Evolutionary conservation across 805 yeast species (phyloP).

Genomic region (Saccharomyces eubayanus): DNA sequence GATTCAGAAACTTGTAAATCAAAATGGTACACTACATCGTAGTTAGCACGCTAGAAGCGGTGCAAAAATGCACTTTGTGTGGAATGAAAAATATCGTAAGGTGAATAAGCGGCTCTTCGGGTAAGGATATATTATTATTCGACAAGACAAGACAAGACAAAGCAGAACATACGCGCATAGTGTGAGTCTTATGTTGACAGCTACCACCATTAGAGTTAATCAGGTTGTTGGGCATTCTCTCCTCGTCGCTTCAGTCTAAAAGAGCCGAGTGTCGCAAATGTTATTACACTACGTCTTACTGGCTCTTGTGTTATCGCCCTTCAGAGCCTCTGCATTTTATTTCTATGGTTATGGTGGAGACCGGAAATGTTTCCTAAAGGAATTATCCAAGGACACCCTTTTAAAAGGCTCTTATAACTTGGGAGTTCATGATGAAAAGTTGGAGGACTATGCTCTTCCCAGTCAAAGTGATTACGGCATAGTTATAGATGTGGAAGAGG

Average conservation of each 20-base stretch:
- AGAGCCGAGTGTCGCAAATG: background rate
- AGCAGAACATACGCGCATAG: background rate
- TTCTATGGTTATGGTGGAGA: conserved; percentile 45
- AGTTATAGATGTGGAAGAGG: conserved; percentile 47
- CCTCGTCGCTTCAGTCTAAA: background rate
- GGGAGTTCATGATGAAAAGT: conserved; percentile 36
- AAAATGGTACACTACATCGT: background rate
- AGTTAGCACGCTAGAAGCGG: background rate
- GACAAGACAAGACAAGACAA: background rate
- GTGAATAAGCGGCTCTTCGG: background rate
- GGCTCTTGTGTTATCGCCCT: conserved; percentile 13
- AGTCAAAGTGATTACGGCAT: conserved; percentile 33
- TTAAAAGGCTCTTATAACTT: conserved; percentile 43
- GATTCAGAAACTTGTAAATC: background rate
- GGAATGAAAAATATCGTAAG: background rate
- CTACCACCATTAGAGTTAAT: background rate
- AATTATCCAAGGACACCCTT: conserved; percentile 42
- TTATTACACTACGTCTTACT: background rate
- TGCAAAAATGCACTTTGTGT: background rate
- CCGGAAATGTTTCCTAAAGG: conserved; percentile 49
- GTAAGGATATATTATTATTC: background rate
- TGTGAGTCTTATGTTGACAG: background rate
- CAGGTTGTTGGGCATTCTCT: background rate
- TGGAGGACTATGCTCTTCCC: conserved; percentile 31
- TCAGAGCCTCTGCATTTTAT: conserved; percentile 35